Conservation (phyloP, 2,329 filamentous ascomycete genomes). For the Raffaelea deltoideospora region DNA sequence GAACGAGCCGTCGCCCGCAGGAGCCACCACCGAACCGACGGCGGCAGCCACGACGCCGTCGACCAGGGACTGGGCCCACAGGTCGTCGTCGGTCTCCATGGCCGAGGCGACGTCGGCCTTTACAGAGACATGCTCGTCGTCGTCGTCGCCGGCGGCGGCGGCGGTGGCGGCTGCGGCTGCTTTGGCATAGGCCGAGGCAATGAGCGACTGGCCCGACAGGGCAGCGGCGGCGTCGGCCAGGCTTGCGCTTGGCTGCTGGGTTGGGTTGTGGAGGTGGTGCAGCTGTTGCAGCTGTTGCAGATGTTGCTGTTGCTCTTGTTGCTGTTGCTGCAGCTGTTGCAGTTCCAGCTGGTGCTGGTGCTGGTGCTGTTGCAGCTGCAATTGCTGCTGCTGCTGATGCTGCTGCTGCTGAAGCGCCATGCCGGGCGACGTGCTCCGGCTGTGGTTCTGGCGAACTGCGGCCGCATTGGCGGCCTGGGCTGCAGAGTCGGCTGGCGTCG, state of each 20-base stretch:
- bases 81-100: slow-evolving; percentile 8
- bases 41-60: slow-evolving; percentile 4
- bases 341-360: slow-evolving; percentile 5
- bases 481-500: background rate
- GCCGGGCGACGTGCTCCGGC: too few species aligned
- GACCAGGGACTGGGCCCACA: slow-evolving; percentile 8
- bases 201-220: slow-evolving; percentile 4
- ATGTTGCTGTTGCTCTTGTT: too few species aligned
- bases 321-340: too few species aligned
- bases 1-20: background rate
- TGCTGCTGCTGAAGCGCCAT: background rate
- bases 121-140: background rate
- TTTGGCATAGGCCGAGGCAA: slow-evolving; percentile 5
- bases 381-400: slow-evolving; percentile 12
- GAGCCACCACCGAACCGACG: background rate
- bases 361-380: slow-evolving; percentile 25
- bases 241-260: slow-evolving; percentile 3
- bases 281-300: background rate
- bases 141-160: background rate
- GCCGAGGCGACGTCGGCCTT: too few species aligned
- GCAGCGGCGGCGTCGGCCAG: slow-evolving; percentile 6
- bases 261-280: too few species aligned
- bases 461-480: too few species aligned
- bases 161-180: background rate
- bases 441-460: too few species aligned